Base-by-base conservation (phyloP, 176 grass and related monocot species). In the Triticum turgidum region DNA sequence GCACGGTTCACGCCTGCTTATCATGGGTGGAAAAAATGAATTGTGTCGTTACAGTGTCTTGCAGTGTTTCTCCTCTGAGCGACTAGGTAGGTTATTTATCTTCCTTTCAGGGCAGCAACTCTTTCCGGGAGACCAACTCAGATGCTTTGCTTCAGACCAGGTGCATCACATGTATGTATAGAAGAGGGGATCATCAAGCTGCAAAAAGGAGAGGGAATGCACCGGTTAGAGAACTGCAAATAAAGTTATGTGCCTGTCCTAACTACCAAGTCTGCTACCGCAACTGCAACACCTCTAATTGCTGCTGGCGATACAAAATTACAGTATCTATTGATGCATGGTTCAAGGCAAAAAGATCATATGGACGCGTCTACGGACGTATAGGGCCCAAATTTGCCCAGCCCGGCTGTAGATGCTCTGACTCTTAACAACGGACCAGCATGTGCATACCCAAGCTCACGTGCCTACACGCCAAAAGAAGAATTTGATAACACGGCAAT, bases 11-110 rank as follows among this genome's bases (percentile, higher is more conserved):
- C 2, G 44, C 69, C 56, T 71, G 64, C 37, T 71, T 45, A 72
- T 34, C 65, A 87, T 32, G 14, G 32, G 29, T 63, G 47, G 20
- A 44, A 68, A 68, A 52, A 88, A 71, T 52, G 80, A 84, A 87
- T 51, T 4, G 30, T 87, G 76, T 80, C n/a, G 83, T 47, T 85
- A 77, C 21, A 82, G 30, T 39, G 15, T 69, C 20, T 80, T 15
- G 58, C n/a, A 66, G 44, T 68, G 67, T 34, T 82, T 82, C 24
- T 75, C 77, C 83, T 37, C 7, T n/a, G 14, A 66, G 13, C 7
- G 8, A 66, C 7, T 12, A 18, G 9, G 15, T 15, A 81, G 41
- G 15, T 15, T 83, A 79, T 44, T 78, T 27, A 32, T 30, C 15
- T 42, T 69, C 76, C 65, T 4, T 35, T 49, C 32, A 33, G 42